Evolutionary conservation across 1,284 basidiomycete genomes (phyloP).

Genomic region (Microbotryum scabiosae): DNA sequence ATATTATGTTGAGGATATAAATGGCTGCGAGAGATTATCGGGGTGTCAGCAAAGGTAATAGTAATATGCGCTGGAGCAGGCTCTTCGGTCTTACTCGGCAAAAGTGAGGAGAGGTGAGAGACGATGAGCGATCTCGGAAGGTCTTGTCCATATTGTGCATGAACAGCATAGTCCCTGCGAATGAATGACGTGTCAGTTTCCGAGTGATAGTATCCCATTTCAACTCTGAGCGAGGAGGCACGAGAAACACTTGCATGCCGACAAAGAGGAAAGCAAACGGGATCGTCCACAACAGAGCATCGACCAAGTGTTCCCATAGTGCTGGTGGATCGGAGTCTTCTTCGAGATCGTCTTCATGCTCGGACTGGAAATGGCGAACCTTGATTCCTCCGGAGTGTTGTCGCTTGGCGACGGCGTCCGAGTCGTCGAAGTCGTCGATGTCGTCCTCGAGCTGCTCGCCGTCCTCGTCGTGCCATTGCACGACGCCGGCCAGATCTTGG

Average conservation of each 20-base stretch:
- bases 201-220: neutral
- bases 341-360: neutral
- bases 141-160: conserved; percentile 23
- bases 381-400: no score
- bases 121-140: conserved; percentile 33
- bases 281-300: conserved; percentile 1
- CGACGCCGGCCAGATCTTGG: neutral
- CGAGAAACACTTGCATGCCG: neutral
- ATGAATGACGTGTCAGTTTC: neutral
- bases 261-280: neutral
- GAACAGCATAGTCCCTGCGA: conserved; percentile 26
- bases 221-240: neutral
- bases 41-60: conserved; percentile 30
- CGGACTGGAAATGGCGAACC: no score
- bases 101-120: conserved; percentile 7
- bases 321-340: neutral
- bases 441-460: neutral
- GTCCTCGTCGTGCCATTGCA: neutral
- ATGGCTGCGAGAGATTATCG: conserved; percentile 5
- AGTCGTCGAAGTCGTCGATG: no score
- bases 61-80: conserved; percentile 2
- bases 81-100: neutral
- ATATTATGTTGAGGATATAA: conserved; percentile 36
- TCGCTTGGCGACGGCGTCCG: no score
- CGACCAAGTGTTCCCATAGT: conserved; percentile 1